Conservation (phyloP, 176 grass and related monocot genomes). For the Ananas comosus region DNA sequence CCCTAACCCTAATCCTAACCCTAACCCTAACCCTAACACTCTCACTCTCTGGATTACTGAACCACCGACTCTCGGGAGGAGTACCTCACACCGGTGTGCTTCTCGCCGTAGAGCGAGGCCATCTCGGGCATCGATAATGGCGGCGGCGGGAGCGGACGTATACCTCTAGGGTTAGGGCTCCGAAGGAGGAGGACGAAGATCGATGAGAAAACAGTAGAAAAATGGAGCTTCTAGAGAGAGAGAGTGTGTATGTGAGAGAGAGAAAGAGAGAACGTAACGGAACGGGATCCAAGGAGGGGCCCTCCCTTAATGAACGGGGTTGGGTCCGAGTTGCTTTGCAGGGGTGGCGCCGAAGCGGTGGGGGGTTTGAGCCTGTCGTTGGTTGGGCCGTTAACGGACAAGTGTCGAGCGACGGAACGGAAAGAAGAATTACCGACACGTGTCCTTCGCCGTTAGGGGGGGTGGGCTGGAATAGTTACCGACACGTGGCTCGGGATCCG, state of each 20-base stretch:
- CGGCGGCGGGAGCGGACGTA: neutral
- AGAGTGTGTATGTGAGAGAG: neutral
- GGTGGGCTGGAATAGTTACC: neutral
- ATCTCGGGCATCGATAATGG: constrained; percentile 14
- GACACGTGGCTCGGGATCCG: too few relatives aligned
- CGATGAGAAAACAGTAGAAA: neutral
- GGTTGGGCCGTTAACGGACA: neutral
- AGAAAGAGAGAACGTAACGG: neutral
- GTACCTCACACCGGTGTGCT: neutral
- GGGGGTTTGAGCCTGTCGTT: neutral
- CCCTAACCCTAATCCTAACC: neutral
- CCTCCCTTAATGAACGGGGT: neutral
- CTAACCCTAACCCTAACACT: neutral
- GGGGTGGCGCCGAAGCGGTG: too few relatives aligned
- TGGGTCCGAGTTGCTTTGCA: neutral
- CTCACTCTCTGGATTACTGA: neutral
- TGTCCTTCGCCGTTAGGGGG: neutral
- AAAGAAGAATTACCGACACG: neutral
- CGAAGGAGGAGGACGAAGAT: neutral
- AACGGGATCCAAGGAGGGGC: neutral
- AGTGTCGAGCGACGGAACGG: neutral
- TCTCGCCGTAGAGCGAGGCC: constrained; percentile 11
- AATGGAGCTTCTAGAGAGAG: neutral
- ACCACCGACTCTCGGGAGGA: neutral
- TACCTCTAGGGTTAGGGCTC: neutral